Evolutionary conservation across 495 filamentous ascomycete species (phyloP).

Genomic region (Aspergillus sclerotiicarbonarius): DNA sequence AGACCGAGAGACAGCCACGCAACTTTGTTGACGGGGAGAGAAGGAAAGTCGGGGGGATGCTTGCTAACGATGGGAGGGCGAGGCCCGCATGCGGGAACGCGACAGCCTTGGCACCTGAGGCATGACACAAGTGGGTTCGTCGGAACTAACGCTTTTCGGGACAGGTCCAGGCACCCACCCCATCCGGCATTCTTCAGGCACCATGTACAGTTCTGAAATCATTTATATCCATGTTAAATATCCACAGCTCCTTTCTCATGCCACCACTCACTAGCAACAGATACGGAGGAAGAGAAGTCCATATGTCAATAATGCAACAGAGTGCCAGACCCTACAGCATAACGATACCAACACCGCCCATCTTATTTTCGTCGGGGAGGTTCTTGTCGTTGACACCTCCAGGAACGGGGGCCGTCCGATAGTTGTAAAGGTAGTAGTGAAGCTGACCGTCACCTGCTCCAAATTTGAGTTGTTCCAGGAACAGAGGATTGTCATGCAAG

Average conservation of each 20-base stretch:
- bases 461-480: constrained; percentile 90
- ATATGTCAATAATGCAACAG: neutral
- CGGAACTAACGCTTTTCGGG: neutral
- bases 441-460: constrained; percentile 89
- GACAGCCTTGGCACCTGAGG: constrained; percentile 21
- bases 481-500: constrained; percentile 86
- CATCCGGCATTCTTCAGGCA: too few relatives aligned
- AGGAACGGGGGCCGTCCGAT: constrained; percentile 73
- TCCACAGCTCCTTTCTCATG: constrained; percentile 2
- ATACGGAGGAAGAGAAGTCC: constrained; percentile 4
- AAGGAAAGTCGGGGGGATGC: neutral
- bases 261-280: neutral
- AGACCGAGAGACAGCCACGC: neutral
- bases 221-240: too few relatives aligned
- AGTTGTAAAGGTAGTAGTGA: constrained; percentile 97
- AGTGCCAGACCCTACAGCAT: constrained; percentile 56
- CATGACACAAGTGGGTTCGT: constrained; percentile 1
- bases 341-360: constrained; percentile 87
- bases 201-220: too few relatives aligned
- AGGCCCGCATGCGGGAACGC: constrained; percentile 18
- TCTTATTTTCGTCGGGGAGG: constrained; percentile 64
- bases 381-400: constrained; percentile 83
- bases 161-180: neutral
- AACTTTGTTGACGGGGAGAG: neutral
- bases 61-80: constrained; percentile 1